Evolutionary conservation across 2,329 filamentous ascomycete species (phyloP).

Genomic region (Nemania serpens): DNA sequence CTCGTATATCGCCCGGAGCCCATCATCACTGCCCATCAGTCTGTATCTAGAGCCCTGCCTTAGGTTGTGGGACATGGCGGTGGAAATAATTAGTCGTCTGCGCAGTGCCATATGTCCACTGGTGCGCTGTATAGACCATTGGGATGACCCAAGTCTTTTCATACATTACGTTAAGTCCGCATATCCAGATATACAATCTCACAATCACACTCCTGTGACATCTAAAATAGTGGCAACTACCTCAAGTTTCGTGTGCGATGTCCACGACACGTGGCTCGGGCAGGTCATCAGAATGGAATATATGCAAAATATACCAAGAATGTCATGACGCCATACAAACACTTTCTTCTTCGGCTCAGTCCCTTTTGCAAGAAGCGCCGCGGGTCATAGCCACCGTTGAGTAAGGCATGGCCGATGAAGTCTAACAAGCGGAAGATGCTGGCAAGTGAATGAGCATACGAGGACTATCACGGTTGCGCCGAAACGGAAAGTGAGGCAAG

Average conservation of each 20-base stretch:
- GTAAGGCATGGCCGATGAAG: conserved; percentile 37
- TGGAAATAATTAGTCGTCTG: neutral
- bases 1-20: neutral
- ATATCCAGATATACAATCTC: neutral
- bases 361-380: conserved; percentile 36
- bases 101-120: neutral
- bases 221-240: neutral
- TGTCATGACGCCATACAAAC: conserved; percentile 37
- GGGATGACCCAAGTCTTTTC: neutral
- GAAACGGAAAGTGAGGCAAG: neutral
- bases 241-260: neutral
- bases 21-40: neutral
- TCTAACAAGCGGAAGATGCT: conserved; percentile 40
- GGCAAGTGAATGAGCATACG: conserved; percentile 10
- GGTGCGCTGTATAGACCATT: neutral
- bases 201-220: neutral
- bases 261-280: neutral
- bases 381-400: conserved; percentile 41
- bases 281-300: conserved; percentile 36
- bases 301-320: conserved; percentile 42
- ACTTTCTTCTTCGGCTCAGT: conserved; percentile 32
- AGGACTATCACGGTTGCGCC: neutral
- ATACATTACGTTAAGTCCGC: neutral
- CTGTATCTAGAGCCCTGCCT: neutral
- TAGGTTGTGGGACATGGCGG: no score